Evolutionary conservation across 495 filamentous ascomycete genomes (phyloP), one percentile per base, ranked within the genome.

Genomic region (Aspergillus cristatus): DNA sequence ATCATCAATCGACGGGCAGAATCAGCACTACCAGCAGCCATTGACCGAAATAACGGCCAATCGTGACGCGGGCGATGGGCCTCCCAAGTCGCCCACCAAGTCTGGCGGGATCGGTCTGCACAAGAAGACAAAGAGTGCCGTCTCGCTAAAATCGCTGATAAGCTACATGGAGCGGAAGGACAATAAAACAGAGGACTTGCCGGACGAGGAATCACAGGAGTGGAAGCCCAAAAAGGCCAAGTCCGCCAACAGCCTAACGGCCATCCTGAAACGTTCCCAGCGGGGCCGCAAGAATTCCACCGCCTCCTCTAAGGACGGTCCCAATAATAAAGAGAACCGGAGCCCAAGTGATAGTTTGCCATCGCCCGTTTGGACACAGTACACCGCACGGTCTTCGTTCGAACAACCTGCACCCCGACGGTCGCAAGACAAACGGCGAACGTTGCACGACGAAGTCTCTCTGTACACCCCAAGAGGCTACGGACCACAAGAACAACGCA

Each of bases 341-440:
- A 68, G 71, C 35, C 74, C 77, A 10, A 50, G 63, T 6, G 54
- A 64, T 34, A 56, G 72, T 32, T 56, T 62, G 35, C 58, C 58
- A 35, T 81, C 86, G 14, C 86, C 88, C 2, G 80, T 86, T 16
- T 94, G 85, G 69, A 74, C 79, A 2, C 80, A 88, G 49, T 89
- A 84, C 51, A 58, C 74, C 16, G 63, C 64, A 4, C 67, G 61
- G 40, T 58, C 59, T 10, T 48, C 68, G 28, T 58, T 62, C 26
- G 65, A 70, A 31, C 55, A 62, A 14, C 53, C 60, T 2, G 53
- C 36, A 29, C 53, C 51, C 6, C 58, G 50, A 18, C 56, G 47
- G 11, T 62, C 33, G 45, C 65, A 62, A 3, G 66, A 68, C 38
- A 66, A 62, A 24, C 55, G 48, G 3, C 51, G 55, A 16, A 63